Evolutionary conservation across 495 filamentous ascomycete genomes (phyloP).

Genomic region (Trypethelium eluteriae): DNA sequence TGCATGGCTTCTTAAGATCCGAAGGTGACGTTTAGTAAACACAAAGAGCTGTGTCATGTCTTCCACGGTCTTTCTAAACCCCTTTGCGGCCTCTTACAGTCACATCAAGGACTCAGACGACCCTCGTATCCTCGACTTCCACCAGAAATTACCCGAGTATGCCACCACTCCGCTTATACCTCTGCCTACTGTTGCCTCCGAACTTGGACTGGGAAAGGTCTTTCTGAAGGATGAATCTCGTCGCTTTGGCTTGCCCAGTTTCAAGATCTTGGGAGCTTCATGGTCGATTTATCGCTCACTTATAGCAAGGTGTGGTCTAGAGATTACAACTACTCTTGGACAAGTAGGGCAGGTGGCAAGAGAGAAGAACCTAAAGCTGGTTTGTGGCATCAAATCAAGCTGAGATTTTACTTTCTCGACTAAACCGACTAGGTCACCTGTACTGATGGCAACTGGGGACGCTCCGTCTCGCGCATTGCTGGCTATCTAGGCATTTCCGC

Average conservation of each 20-base stretch:
- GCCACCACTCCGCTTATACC: conserved; percentile 38
- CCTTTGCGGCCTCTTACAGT: neutral
- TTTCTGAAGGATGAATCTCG: conserved; percentile 39
- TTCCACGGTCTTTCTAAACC: neutral
- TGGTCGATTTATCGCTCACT: conserved; percentile 59
- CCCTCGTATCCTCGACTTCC: conserved; percentile 28
- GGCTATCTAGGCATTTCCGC: conserved; percentile 44
- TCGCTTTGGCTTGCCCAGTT: conserved; percentile 53
- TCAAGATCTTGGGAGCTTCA: conserved; percentile 72
- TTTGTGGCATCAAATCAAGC: neutral
- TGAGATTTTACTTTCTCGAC: neutral
- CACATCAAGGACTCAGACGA: conserved; percentile 13
- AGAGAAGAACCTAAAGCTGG: conserved; percentile 8
- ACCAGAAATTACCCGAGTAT: conserved; percentile 32
- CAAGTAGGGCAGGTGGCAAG: conserved; percentile 38
- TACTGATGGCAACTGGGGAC: conserved; percentile 67
- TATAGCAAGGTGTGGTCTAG: conserved; percentile 35
- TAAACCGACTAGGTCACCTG: conserved; percentile 36
- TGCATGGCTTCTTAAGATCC: neutral
- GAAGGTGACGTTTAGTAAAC: no score
- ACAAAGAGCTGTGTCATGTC: neutral
- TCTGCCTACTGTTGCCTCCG: conserved; percentile 46
- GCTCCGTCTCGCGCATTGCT: conserved; percentile 60
- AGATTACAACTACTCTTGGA: conserved; percentile 32
- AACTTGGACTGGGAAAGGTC: conserved; percentile 49